A percentile compares a stretch with the other conserved stretches of the same genome.
phyloP scores from a whole-genome alignment of 1,139 yeast species.

The Geotrichum fermentans region DNA sequence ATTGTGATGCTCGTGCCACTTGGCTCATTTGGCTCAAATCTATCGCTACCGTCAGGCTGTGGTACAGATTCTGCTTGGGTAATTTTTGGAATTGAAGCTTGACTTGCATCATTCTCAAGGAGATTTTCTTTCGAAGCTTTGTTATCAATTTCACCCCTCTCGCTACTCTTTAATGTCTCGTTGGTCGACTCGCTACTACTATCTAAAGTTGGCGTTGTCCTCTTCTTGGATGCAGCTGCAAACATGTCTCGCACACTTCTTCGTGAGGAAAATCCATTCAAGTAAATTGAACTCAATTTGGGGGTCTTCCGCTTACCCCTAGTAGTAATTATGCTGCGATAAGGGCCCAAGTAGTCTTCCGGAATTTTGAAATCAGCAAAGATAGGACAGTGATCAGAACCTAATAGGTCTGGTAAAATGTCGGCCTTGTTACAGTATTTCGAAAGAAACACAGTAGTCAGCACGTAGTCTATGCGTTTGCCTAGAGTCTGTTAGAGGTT shows the following conservation, averaged over 20 bases:
- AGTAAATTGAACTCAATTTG: conserved; percentile 19
- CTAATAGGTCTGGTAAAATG: conserved; percentile 65
- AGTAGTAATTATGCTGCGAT: not conserved
- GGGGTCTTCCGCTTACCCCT: conserved; percentile 11
- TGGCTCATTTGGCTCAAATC: too few relatives aligned
- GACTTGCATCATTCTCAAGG: too few relatives aligned
- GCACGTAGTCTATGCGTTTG: conserved; percentile 76
- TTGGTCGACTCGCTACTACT: too few relatives aligned
- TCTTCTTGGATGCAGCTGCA: not conserved
- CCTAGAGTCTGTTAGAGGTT: conserved; percentile 41
- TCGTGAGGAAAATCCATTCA: conserved; percentile 22
- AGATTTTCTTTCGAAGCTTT: too few relatives aligned
- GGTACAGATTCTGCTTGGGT: too few relatives aligned
- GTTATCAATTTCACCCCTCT: too few relatives aligned
- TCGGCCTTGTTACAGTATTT: conserved; percentile 47
- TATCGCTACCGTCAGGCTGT: too few relatives aligned
- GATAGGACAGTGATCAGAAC: conserved; percentile 95
- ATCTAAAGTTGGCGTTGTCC: too few relatives aligned
- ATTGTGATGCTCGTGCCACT: too few relatives aligned
- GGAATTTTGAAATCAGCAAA: conserved; percentile 53
- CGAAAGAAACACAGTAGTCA: conserved; percentile 44
- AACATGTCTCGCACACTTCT: conserved; percentile 12
- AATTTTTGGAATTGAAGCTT: too few relatives aligned
- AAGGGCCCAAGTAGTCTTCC: not conserved
- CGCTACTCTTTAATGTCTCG: too few relatives aligned